Evolutionary conservation across 1,139 yeast genomes (phyloP).

Genomic region (Geotrichum bryndzae): DNA sequence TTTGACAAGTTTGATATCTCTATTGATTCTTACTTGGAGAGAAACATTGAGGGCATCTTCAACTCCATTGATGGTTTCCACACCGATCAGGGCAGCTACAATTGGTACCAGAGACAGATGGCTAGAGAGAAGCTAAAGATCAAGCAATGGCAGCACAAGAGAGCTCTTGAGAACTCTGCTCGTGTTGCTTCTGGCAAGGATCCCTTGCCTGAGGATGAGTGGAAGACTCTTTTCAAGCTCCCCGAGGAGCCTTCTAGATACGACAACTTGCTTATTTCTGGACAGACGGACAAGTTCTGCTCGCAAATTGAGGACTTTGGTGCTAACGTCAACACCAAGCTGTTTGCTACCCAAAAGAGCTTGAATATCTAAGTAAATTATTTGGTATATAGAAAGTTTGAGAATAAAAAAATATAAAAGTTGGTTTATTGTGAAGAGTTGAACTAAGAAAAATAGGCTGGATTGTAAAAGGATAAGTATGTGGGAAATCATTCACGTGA

Average conservation of each 20-base stretch:
- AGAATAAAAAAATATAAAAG: background rate
- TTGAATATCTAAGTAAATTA: conserved; percentile 26
- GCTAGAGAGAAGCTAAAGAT: conserved; percentile 67
- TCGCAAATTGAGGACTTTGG: conserved; percentile 59
- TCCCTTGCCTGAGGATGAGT: conserved; percentile 50
- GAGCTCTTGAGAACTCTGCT: conserved; percentile 61
- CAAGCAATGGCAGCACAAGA: conserved; percentile 67
- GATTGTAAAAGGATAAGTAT: background rate
- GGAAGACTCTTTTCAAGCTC: conserved; percentile 61
- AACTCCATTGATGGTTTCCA: conserved; percentile 74
- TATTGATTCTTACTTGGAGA: conserved; percentile 39
- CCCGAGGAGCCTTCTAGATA: conserved; percentile 74
- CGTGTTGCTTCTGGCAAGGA: conserved; percentile 52
- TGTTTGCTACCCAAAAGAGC: conserved; percentile 52
- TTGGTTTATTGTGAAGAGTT: background rate
- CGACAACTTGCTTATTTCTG: conserved; percentile 64
- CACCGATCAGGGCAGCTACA: conserved; percentile 76
- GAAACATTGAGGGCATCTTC: conserved; percentile 59
- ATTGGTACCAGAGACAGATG: conserved; percentile 68
- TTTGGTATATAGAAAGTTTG: background rate
- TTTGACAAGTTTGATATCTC: conserved; percentile 39
- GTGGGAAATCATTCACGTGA: background rate
- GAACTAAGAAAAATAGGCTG: background rate
- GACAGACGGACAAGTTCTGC: conserved; percentile 65
- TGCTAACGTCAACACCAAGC: conserved; percentile 55